Evolutionary conservation across 495 filamentous ascomycete species (phyloP).

Genomic region (Haplographium delicatum): DNA sequence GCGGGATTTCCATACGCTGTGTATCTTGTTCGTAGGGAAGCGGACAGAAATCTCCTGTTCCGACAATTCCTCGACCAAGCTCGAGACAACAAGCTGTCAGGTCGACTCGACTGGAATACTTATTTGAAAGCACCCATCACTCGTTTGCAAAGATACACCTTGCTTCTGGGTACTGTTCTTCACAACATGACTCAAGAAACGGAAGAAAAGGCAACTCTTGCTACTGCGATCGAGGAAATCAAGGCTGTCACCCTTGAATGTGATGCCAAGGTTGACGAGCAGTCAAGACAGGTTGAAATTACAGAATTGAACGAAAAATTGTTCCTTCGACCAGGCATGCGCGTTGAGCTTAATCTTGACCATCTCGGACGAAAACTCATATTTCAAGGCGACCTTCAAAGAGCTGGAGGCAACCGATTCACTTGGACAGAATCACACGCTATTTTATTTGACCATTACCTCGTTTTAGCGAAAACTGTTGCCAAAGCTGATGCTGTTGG

Average conservation of each 20-base stretch:
- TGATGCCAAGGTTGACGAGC: constrained; percentile 90
- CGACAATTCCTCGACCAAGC: constrained; percentile 76
- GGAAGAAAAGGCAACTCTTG: constrained; percentile 85
- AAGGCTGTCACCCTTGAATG: constrained; percentile 88
- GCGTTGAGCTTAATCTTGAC: constrained; percentile 82
- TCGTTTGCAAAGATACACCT: constrained; percentile 81
- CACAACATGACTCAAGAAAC: constrained; percentile 78
- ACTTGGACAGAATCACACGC: constrained; percentile 89
- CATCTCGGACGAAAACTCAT: constrained; percentile 89
- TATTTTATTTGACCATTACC: constrained; percentile 92
- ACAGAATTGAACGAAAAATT: constrained; percentile 79
- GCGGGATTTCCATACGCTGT: constrained; percentile 79
- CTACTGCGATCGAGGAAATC: constrained; percentile 90
- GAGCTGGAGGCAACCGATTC: constrained; percentile 80
- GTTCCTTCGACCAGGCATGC: constrained; percentile 78
- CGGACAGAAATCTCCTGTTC: constrained; percentile 80
- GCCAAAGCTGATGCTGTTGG: constrained; percentile 57
- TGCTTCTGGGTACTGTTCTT: constrained; percentile 76
- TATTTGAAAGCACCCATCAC: constrained; percentile 93
- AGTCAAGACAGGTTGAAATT: constrained; percentile 84
- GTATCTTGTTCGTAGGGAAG: constrained; percentile 78
- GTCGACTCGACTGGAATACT: constrained; percentile 86
- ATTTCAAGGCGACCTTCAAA: constrained; percentile 82
- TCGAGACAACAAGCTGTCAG: constrained; percentile 72
- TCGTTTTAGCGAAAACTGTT: constrained; percentile 84